A percentile compares a stretch with the other conserved stretches of the same genome.
phyloP scores from a whole-genome alignment of 2,329 filamentous ascomycete species.

The Shiraia bambusicola region DNA sequence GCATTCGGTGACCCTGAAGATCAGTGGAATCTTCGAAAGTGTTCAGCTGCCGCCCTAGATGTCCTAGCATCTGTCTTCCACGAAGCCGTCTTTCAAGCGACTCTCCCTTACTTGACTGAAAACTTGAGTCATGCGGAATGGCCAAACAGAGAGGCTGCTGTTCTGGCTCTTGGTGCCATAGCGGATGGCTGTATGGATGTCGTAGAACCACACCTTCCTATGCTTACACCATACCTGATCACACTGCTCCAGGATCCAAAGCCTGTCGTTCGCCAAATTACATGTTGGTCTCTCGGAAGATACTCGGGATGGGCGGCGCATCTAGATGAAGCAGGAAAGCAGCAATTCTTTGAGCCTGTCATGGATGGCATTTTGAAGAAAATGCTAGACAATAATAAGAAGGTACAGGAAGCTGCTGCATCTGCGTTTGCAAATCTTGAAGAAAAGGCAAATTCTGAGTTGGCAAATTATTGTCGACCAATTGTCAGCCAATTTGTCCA shows the following conservation, averaged over 20 bases:
- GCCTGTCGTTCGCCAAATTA: constrained; percentile 92
- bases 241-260: constrained; percentile 80
- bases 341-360: constrained; percentile 86
- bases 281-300: constrained; percentile 93
- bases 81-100: constrained; percentile 82
- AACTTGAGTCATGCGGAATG: constrained; percentile 88
- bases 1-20: constrained; percentile 78
- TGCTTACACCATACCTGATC: constrained; percentile 87
- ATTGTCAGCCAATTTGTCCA: constrained; percentile 90
- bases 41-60: constrained; percentile 91
- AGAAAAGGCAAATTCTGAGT: constrained; percentile 79
- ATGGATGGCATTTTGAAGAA: constrained; percentile 93
- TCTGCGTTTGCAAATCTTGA: constrained; percentile 96
- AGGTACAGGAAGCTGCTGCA: constrained; percentile 93
- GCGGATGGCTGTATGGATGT: constrained; percentile 91
- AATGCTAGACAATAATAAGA: constrained; percentile 97
- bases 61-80: constrained; percentile 91
- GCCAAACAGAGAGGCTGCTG: constrained; percentile 90
- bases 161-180: constrained; percentile 90
- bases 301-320: constrained; percentile 91
- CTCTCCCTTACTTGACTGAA: constrained; percentile 86
- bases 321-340: constrained; percentile 67
- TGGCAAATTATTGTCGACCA: constrained; percentile 83
- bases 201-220: constrained; percentile 85
- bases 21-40: constrained; percentile 93